Percentiles rank a stretch among this genome's conserved stretches.
Evolutionary conservation across 139 green algal species (phyloP).

Genomic region (Chlorella sp.): DNA sequence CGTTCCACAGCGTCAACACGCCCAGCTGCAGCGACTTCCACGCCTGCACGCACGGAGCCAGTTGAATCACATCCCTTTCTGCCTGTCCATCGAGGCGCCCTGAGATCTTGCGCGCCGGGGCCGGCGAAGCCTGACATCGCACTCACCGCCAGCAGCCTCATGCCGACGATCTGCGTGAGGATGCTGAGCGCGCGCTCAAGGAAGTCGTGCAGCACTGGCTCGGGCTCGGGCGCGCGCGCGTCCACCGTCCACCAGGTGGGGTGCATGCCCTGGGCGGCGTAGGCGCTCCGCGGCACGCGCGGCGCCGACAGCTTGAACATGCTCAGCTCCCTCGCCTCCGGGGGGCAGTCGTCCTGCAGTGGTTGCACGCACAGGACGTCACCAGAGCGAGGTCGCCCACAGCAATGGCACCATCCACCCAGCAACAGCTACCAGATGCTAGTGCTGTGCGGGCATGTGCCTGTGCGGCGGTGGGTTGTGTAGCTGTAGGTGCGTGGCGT

Average conservation of each 20-base stretch:
- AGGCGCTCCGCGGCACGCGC: not conserved
- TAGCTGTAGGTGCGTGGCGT: not conserved
- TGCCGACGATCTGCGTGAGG: conserved; percentile 33
- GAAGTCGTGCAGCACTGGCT: conserved; percentile 21
- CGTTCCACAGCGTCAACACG: conserved; percentile 52
- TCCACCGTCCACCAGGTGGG: conserved; percentile 63
- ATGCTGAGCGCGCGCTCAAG: conserved; percentile 50
- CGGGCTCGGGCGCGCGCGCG: conserved; percentile 32
- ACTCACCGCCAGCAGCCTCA: conserved; percentile 12
- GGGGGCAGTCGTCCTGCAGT: conserved; percentile 26
- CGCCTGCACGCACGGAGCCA: conserved; percentile 9
- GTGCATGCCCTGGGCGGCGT: not conserved
- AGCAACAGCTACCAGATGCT: no score
- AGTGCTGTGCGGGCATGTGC: no score
- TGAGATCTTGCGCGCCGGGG: not conserved
- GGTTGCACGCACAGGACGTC: no score
- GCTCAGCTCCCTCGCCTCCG: conserved; percentile 31
- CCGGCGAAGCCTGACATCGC: not conserved
- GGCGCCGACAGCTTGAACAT: conserved; percentile 18
- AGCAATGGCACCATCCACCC: no score
- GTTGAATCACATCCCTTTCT: no score
- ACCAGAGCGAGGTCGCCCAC: no score
- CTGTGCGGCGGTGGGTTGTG: no score
- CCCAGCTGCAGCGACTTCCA: conserved; percentile 43
- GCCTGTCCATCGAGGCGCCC: no score